phyloP scores from a whole-genome alignment of 306 rosid species.

The Oemleria cerasiformis region DNA sequence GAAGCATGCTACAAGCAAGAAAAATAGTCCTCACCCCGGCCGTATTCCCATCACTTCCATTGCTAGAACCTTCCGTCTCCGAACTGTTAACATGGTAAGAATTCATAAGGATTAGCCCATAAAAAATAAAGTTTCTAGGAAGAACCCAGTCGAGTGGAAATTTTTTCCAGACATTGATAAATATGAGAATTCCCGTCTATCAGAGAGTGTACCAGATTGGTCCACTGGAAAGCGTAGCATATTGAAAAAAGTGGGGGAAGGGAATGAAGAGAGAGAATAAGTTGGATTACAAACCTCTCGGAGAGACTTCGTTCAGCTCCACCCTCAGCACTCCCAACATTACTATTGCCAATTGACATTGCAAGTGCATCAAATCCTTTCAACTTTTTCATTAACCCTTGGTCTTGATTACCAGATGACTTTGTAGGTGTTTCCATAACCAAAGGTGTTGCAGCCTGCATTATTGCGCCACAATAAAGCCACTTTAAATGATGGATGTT shows the following conservation, averaged over 20 bases:
- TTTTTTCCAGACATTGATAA: background rate
- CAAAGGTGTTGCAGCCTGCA: slow-evolving; percentile 64
- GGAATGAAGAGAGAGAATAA: slow-evolving; percentile 2
- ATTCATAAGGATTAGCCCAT: slow-evolving; percentile 24
- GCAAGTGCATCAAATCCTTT: slow-evolving; percentile 91
- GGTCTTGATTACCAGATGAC: slow-evolving; percentile 70
- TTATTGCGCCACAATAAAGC: slow-evolving; percentile 24
- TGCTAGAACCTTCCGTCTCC: slow-evolving; percentile 73
- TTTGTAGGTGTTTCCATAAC: slow-evolving; percentile 69
- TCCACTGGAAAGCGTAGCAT: background rate
- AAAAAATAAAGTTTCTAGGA: background rate
- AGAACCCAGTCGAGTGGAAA: slow-evolving; percentile 12
- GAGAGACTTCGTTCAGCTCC: slow-evolving; percentile 58
- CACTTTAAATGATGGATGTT: slow-evolving; percentile 15
- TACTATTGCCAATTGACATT: slow-evolving; percentile 84
- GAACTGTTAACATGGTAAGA: slow-evolving; percentile 45
- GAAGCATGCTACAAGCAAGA: slow-evolving; percentile 7
- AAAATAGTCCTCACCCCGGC: slow-evolving; percentile 54
- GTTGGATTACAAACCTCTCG: slow-evolving; percentile 58
- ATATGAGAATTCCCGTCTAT: background rate
- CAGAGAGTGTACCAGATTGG: background rate
- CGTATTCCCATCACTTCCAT: slow-evolving; percentile 83
- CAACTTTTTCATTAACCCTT: slow-evolving; percentile 67
- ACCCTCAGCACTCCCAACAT: slow-evolving; percentile 56
- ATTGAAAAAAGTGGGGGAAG: background rate